phyloP scores from a whole-genome alignment of 192 early-diverging fungal species.

The Coemansia sp. region DNA sequence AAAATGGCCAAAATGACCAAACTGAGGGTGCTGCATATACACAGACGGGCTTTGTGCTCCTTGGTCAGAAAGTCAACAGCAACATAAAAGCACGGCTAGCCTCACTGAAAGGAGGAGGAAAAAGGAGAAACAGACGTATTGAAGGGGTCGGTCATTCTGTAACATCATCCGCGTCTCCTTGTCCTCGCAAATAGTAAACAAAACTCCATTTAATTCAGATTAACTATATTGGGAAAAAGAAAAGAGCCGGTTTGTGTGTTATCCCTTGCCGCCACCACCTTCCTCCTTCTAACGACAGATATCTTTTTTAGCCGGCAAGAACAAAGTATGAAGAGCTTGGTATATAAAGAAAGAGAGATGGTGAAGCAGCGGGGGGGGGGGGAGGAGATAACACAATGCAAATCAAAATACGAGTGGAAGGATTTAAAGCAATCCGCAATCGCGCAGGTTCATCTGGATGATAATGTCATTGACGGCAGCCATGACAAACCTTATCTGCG shows the following conservation, averaged over 20 bases:
- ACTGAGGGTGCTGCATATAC: too few species aligned
- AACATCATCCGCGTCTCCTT: not conserved
- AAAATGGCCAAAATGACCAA: too few species aligned
- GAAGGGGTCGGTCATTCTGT: not conserved
- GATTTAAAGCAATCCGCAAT: conserved; percentile 76
- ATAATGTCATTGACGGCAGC: conserved; percentile 89
- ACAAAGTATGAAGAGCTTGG: not conserved
- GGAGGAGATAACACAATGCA: not conserved
- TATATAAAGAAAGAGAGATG: not conserved
- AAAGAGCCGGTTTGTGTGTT: too few species aligned
- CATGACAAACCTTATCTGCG: conserved; percentile 89
- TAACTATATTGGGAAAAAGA: too few species aligned
- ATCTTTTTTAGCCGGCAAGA: not conserved
- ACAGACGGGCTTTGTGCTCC: too few species aligned
- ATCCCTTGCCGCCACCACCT: too few species aligned
- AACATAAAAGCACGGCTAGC: too few species aligned
- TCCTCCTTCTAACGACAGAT: not conserved
- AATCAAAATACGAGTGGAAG: not conserved
- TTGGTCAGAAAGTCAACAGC: too few species aligned
- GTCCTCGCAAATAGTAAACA: too few species aligned
- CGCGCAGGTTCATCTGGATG: conserved; percentile 81
- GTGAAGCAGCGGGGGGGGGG: not conserved
- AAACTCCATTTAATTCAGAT: too few species aligned
- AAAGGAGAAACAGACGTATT: too few species aligned
- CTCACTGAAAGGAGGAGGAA: too few species aligned